A percentile compares a stretch with the other conserved stretches of the same genome.
These are phyloP conservation scores for Eucalyptus erythrocorys DNA, from an alignment of 345 rosid genomes.

Conservation along the genomic window DNA sequence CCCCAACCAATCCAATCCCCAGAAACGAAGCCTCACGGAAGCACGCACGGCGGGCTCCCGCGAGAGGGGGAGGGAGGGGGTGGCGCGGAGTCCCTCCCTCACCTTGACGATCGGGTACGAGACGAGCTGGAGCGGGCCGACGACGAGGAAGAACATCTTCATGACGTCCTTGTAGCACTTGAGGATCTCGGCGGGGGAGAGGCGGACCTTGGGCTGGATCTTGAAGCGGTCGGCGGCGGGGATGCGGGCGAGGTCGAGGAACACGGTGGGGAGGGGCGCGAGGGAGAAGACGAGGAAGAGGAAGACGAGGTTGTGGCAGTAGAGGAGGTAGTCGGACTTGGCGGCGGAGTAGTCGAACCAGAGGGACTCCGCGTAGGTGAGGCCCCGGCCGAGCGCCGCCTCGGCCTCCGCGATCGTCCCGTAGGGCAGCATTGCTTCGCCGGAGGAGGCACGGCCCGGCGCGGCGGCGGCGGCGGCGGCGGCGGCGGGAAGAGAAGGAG, in stretches of 20 bases:
- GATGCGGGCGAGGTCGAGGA: conserved; percentile 39
- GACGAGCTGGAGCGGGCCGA: conserved; percentile 72
- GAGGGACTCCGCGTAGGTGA: conserved; percentile 48
- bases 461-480: not conserved
- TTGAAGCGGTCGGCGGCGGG: conserved; percentile 46
- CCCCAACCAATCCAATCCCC: not conserved
- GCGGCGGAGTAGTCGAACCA: conserved; percentile 83
- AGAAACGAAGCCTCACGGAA: not conserved
- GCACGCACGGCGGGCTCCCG: not conserved
- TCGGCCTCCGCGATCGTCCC: conserved; percentile 48
- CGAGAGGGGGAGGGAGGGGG: no score
- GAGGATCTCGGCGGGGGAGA: conserved; percentile 46
- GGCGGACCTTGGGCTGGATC: conserved; percentile 79
- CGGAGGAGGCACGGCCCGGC: not conserved
- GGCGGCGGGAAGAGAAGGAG: not conserved
- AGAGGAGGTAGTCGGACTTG: conserved; percentile 75
- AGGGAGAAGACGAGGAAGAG: conserved; percentile 58
- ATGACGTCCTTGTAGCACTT: conserved; percentile 74
- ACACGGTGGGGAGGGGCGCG: conserved; percentile 59
- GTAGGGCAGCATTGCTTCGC: conserved; percentile 58
- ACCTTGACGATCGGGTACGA: conserved; percentile 83
- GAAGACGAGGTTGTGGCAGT: conserved; percentile 68
- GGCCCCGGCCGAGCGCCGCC: conserved; percentile 59
- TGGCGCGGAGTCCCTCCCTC: no score
- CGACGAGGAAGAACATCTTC: conserved; percentile 63